Base-by-base conservation (phyloP, 768 basidiomycete genomes). In the Russula virescens region DNA sequence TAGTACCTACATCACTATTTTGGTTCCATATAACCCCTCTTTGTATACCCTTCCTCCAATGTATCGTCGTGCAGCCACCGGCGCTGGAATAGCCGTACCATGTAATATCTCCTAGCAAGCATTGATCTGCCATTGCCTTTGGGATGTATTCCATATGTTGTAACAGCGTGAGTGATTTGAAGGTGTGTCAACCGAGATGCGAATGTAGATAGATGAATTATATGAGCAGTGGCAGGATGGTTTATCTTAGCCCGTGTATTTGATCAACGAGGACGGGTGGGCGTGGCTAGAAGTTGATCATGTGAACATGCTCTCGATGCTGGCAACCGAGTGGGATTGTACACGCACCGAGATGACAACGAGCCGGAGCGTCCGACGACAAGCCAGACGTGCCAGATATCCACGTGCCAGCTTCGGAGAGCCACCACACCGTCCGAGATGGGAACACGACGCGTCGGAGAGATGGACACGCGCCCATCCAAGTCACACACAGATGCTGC, bases 381-480 rank as follows among this genome's bases (percentile, higher is more conserved):
- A 40, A 50, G 11, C 54, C 58, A 3, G 58, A 55, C 28, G 34
- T 19, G n/a, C 60, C 43, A 31, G 56, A 53, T 38, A 54, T 38
- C 68, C 61, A 68, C 9, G 51, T 52, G 40, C 66, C 66, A 19
- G 42, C 71, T 54, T 72, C 69, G 26, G 76, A 69, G 47, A 67
- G 67, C 19, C 71, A 68, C 83, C 83, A 85, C 64, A 83, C 81
- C 19, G 75, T 80, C 63, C 78, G 76, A 14, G 80, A 81, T 8
- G 83, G 84, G 68, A 86, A 86, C 52, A 81, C 72, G 68, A 86
- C 76, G 28, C 77, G 76, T 43, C 78, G 75, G 53, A 86, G 73
- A 6, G 80, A 75, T 0, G 81, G 81, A 68, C 85, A 86, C 23
- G 78, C 82, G 31, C 77, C 75, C 45, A 71, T 69, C 84, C 83